A percentile compares a stretch with the other conserved stretches of the same genome.
These are phyloP conservation scores for Striga hermonthica DNA, from an alignment of 305 asterid genomes.

Conservation along the genomic window DNA sequence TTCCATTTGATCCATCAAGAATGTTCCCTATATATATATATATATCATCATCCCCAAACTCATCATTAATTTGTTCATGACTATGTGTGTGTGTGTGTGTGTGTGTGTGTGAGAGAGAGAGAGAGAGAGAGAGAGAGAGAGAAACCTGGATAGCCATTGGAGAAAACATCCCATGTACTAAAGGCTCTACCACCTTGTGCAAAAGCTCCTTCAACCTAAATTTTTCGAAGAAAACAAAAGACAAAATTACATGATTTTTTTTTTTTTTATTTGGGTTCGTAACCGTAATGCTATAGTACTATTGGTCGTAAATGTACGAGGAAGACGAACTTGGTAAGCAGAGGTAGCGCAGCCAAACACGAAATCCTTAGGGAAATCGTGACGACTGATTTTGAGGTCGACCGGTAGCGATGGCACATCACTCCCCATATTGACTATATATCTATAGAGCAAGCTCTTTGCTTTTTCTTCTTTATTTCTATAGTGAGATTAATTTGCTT, in stretches of 20 bases:
- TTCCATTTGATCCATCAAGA: background rate
- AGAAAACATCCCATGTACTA: background rate
- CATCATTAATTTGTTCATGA: background rate
- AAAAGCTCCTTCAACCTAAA: background rate
- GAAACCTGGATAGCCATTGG: background rate
- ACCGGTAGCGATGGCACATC: background rate
- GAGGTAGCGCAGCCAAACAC: background rate
- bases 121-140: too few relatives aligned
- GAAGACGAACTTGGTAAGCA: background rate
- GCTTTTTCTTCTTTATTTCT: too few relatives aligned
- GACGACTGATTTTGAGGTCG: background rate
- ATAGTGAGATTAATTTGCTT: too few relatives aligned
- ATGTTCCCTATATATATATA: background rate
- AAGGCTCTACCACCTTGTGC: background rate
- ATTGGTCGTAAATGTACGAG: background rate
- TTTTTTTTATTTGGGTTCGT: too few relatives aligned
- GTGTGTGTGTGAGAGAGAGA: too few relatives aligned
- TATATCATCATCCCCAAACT: too few relatives aligned
- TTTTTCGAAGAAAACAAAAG: background rate
- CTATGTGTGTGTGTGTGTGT: too few relatives aligned
- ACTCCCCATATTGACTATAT: too few relatives aligned
- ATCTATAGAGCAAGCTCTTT: too few relatives aligned
- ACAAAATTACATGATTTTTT: background rate
- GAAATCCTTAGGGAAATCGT: background rate
- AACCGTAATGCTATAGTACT: too few relatives aligned